Evolutionary conservation across 495 filamentous ascomycete species (phyloP).

Genomic region (Xylaria palmicola): DNA sequence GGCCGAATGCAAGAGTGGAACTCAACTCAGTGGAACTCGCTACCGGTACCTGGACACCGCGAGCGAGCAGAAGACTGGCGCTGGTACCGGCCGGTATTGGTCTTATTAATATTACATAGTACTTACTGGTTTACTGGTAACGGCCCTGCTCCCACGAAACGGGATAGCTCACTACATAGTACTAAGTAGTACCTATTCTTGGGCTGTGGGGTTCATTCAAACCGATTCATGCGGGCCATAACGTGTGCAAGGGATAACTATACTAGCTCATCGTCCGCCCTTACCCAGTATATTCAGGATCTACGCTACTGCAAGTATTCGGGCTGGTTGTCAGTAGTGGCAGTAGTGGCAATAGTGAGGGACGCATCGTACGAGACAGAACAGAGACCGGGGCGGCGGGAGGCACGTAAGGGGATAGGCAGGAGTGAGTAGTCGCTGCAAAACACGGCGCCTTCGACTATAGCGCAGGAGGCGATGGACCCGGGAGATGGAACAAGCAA

Average conservation of each 20-base stretch:
- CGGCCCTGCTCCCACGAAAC: not conserved
- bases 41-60: too few relatives aligned
- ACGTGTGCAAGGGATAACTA: not conserved
- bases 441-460: not conserved
- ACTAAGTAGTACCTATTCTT: conserved; percentile 17
- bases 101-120: conserved; percentile 2
- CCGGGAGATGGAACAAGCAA: conserved; percentile 3
- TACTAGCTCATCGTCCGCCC: not conserved
- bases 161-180: conserved; percentile 5
- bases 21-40: too few relatives aligned
- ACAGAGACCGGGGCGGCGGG: not conserved
- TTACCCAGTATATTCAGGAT: not conserved
- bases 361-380: conserved; percentile 7
- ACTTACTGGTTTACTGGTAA: too few relatives aligned
- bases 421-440: not conserved
- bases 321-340: not conserved
- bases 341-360: not conserved
- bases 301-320: not conserved
- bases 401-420: not conserved
- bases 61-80: too few relatives aligned
- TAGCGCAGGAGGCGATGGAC: not conserved
- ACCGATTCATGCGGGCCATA: conserved; percentile 5
- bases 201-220: conserved; percentile 10
- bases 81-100: too few relatives aligned
- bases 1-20: not conserved